phyloP scores from a whole-genome alignment of 129 eudicot genomes.

The Gnaphalium uliginosum region DNA sequence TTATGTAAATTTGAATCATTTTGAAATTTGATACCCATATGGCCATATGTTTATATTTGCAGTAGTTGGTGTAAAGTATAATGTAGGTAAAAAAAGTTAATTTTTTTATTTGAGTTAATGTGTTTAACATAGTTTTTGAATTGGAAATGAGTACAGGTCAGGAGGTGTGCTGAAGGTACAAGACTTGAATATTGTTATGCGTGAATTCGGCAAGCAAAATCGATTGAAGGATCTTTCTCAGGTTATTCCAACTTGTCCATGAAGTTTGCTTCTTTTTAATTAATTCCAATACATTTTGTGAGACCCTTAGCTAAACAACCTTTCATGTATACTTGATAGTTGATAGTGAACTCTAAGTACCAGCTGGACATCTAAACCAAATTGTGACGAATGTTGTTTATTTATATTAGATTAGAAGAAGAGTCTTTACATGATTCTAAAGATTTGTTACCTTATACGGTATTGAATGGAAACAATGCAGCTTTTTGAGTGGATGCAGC shows the following conservation, averaged over 20 bases:
- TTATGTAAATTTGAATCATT: background rate
- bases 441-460: background rate
- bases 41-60: background rate
- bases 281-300: background rate
- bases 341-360: background rate
- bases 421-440: background rate
- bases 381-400: background rate
- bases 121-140: conserved; percentile 11
- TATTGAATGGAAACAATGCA: conserved; percentile 35
- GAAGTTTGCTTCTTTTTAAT: background rate
- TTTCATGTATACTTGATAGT: background rate
- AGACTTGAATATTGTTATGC: conserved; percentile 72
- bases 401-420: background rate
- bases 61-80: conserved; percentile 5
- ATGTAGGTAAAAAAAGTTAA: background rate
- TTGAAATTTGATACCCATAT: background rate
- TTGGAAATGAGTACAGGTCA: conserved; percentile 47
- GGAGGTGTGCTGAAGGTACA: conserved; percentile 58
- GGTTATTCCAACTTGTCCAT: conserved; percentile 36
- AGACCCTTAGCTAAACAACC: background rate
- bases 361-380: background rate
- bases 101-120: background rate
- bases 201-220: conserved; percentile 64
- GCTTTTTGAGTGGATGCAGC: conserved; percentile 94
- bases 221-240: conserved; percentile 72